These are phyloP conservation scores for Ophiosphaerella korrae DNA, from an alignment of 2,329 filamentous ascomycete species.

Conservation along the genomic window DNA sequence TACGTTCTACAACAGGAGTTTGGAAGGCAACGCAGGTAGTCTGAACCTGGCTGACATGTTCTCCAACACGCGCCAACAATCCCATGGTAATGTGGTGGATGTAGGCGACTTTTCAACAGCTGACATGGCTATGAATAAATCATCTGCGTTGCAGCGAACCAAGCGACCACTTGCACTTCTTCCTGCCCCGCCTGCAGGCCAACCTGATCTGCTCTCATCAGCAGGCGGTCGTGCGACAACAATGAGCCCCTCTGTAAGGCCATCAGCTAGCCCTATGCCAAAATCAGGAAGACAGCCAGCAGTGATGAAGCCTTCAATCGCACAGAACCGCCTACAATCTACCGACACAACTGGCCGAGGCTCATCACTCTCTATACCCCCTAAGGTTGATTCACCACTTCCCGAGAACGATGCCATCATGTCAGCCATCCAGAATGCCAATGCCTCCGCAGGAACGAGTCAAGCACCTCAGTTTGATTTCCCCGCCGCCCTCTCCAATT, in stretches of 20 bases:
- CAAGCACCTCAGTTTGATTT: conserved; percentile 52
- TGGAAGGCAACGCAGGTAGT: conserved; percentile 78
- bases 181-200: conserved; percentile 35
- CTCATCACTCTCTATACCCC: conserved; percentile 24
- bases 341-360: conserved; percentile 15
- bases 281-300: conserved; percentile 21
- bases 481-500: conserved; percentile 53
- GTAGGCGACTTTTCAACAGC: conserved; percentile 60
- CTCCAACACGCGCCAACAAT: conserved; percentile 64
- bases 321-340: conserved; percentile 21
- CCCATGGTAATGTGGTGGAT: conserved; percentile 66
- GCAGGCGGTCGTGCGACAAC: conserved; percentile 36
- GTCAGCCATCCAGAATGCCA: conserved; percentile 54
- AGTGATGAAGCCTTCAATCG: conserved; percentile 30
- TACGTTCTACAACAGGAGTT: conserved; percentile 91
- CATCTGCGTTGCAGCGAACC: conserved; percentile 43
- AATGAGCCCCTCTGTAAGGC: conserved; percentile 34
- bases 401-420: conserved; percentile 56
- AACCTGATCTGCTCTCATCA: conserved; percentile 32
- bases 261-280: conserved; percentile 31
- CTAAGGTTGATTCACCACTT: conserved; percentile 51
- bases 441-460: conserved; percentile 27
- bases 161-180: conserved; percentile 46
- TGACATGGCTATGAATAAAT: conserved; percentile 40
- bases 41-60: conserved; percentile 87